These are phyloP conservation scores for Puccinia hordei DNA, from an alignment of 1,284 basidiomycete genomes.

Conservation along the genomic window DNA sequence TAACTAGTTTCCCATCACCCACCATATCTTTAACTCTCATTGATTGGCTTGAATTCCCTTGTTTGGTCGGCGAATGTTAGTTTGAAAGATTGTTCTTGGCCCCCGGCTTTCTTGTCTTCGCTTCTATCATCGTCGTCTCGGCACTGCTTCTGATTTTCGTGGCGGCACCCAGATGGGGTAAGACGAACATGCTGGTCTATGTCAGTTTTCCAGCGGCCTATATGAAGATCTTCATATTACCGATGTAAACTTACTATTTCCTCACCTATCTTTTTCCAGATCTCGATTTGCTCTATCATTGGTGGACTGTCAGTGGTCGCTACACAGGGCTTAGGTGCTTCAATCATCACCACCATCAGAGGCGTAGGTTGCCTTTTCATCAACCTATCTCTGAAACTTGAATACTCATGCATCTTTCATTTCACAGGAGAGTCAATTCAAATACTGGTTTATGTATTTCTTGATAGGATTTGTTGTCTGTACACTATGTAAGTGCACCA, in stretches of 20 bases:
- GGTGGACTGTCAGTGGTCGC: conserved; percentile 95
- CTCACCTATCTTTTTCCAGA: conserved; percentile 57
- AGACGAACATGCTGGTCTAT: conserved; percentile 93
- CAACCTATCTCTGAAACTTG: not conserved
- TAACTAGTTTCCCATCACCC: not conserved
- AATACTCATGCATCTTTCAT: not conserved
- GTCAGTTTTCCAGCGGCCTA: conserved; percentile 53
- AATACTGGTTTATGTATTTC: conserved; percentile 60
- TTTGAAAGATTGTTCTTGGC: conserved; percentile 83
- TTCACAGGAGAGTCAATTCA: conserved; percentile 48
- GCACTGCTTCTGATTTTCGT: conserved; percentile 73
- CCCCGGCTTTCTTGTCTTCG: conserved; percentile 82
- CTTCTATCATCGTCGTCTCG: conserved; percentile 67
- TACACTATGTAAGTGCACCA: conserved; percentile 69
- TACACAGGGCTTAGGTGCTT: conserved; percentile 86
- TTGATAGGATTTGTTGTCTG: conserved; percentile 79
- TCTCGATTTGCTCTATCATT: conserved; percentile 89
- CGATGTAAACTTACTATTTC: not conserved
- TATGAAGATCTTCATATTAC: not conserved
- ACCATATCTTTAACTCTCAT: not conserved
- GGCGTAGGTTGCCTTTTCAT: conserved; percentile 64
- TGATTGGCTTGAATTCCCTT: not conserved
- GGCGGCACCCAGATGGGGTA: conserved; percentile 83
- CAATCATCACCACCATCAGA: conserved; percentile 81
- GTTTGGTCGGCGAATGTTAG: conserved; percentile 55